Conservation (phyloP, 768 basidiomycete genomes). For the Sporobolomyces phaffii region DNA sequence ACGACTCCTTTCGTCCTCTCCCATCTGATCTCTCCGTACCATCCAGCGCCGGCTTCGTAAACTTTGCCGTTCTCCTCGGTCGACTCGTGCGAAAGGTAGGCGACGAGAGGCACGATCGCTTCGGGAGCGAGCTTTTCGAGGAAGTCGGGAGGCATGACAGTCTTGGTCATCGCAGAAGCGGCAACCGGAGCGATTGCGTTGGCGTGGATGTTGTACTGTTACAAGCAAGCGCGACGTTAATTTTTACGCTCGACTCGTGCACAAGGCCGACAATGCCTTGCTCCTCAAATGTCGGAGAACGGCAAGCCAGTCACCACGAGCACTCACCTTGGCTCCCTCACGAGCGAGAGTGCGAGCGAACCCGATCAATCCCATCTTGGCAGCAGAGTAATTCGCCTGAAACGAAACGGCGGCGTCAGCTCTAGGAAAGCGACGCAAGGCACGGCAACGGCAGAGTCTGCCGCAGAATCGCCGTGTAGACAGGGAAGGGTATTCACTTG, state of each 20-base stretch:
- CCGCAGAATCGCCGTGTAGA: too few species aligned
- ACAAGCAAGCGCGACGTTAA: neutral
- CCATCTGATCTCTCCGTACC: slow-evolving; percentile 84
- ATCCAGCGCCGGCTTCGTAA: slow-evolving; percentile 91
- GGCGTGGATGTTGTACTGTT: slow-evolving; percentile 61
- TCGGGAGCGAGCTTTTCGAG: slow-evolving; percentile 67
- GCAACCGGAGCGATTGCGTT: slow-evolving; percentile 90
- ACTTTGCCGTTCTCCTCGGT: slow-evolving; percentile 65
- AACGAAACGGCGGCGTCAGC: neutral
- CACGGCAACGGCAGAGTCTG: too few species aligned
- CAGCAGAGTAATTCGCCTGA: slow-evolving; percentile 94
- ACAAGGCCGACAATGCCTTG: too few species aligned
- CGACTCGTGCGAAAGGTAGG: slow-evolving; percentile 57
- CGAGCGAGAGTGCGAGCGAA: slow-evolving; percentile 89
- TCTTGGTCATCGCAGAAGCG: slow-evolving; percentile 94
- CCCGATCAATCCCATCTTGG: slow-evolving; percentile 89
- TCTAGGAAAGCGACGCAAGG: neutral
- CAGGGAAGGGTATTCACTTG: too few species aligned
- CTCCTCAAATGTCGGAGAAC: too few species aligned
- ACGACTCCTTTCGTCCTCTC: slow-evolving; percentile 78
- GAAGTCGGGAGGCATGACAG: slow-evolving; percentile 80
- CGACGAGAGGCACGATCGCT: slow-evolving; percentile 86
- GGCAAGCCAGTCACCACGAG: too few species aligned
- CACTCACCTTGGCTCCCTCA: slow-evolving; percentile 69
- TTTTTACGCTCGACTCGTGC: too few species aligned